Conservation (phyloP, 805 yeast species). For the Saccharomyces mikatae region DNA sequence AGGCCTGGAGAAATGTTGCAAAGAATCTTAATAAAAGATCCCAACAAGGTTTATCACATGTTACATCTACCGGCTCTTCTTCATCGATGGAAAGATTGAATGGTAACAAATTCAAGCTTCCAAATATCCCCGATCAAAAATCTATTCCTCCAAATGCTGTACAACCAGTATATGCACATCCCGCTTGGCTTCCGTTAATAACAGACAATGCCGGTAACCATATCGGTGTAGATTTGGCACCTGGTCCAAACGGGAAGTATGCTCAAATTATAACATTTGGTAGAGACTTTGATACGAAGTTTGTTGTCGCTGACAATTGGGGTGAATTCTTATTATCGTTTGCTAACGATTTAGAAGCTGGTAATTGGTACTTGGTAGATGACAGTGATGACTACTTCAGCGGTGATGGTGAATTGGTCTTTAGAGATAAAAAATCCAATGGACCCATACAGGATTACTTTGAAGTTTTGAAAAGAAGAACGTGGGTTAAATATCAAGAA, state of each 20-base stretch:
- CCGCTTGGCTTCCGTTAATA: constrained; percentile 84
- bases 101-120: constrained; percentile 32
- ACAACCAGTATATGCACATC: constrained; percentile 75
- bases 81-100: background rate
- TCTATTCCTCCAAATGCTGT: constrained; percentile 73
- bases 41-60: constrained; percentile 9
- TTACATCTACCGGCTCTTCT: constrained; percentile 15
- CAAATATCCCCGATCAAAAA: constrained; percentile 43
- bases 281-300: constrained; percentile 86
- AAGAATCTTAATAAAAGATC: constrained; percentile 31
- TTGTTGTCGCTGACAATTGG: constrained; percentile 78
- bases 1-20: constrained; percentile 75
- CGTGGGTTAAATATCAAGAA: constrained; percentile 14
- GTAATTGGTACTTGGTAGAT: constrained; percentile 66
- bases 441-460: constrained; percentile 39
- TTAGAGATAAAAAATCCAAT: constrained; percentile 49
- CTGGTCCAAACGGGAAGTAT: constrained; percentile 68
- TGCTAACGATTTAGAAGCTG: constrained; percentile 81
- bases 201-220: constrained; percentile 89
- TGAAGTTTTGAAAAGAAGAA: constrained; percentile 33
- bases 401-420: constrained; percentile 68
- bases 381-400: constrained; percentile 59
- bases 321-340: constrained; percentile 77
- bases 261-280: constrained; percentile 94
- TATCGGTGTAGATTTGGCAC: constrained; percentile 81